phyloP scores from a whole-genome alignment of 345 rosid species.

The Capsella bursapastoris region DNA sequence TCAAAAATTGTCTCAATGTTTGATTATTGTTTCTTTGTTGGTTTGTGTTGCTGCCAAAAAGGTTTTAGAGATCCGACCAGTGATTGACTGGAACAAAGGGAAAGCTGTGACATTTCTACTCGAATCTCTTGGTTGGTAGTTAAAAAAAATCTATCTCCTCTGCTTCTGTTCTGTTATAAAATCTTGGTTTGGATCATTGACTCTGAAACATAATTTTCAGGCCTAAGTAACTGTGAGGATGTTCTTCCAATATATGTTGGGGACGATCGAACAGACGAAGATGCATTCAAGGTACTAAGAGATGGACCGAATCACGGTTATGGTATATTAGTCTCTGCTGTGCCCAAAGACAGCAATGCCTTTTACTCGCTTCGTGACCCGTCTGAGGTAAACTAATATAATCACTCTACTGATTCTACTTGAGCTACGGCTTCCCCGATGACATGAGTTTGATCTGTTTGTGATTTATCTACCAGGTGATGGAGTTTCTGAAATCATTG shows the following conservation, averaged over 20 bases:
- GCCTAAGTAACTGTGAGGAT: conserved; percentile 66
- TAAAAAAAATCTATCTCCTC: neutral
- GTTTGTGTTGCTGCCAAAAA: conserved; percentile 34
- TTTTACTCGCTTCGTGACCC: conserved; percentile 85
- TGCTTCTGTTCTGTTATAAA: conserved; percentile 17
- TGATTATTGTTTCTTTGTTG: conserved; percentile 11
- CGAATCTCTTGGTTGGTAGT: conserved; percentile 92
- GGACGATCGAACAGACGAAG: conserved; percentile 97
- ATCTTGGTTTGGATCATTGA: conserved; percentile 3
- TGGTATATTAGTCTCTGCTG: conserved; percentile 83
- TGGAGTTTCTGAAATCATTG: conserved; percentile 82
- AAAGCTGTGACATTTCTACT: conserved; percentile 89
- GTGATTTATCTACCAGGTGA: conserved; percentile 55
- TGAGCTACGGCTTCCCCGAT: neutral
- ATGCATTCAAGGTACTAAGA: conserved; percentile 89
- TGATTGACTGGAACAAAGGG: conserved; percentile 96
- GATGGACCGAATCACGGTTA: conserved; percentile 69
- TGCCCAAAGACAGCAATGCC: conserved; percentile 84
- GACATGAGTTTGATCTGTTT: conserved; percentile 8
- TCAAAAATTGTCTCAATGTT: neutral
- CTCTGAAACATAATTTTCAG: conserved; percentile 43
- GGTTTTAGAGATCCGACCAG: conserved; percentile 96
- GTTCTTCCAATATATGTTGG: conserved; percentile 97
- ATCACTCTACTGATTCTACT: neutral
- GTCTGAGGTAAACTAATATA: conserved; percentile 60